phyloP scores from a whole-genome alignment of 1,284 basidiomycete genomes.

The Apiotrichum mycotoxinovorans region DNA sequence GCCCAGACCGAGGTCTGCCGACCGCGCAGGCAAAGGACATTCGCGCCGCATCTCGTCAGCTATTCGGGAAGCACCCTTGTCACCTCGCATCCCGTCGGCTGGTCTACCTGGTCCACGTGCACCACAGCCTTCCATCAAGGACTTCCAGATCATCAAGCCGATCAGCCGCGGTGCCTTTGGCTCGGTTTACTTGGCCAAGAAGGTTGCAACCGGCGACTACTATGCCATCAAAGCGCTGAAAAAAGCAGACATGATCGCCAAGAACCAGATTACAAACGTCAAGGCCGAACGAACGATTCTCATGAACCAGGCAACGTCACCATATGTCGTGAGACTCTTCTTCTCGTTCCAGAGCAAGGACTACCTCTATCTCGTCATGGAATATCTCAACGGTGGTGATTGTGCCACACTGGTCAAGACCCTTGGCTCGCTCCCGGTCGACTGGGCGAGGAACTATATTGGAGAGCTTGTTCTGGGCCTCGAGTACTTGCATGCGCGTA shows the following conservation, averaged over 20 bases:
- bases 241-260: conserved; percentile 99
- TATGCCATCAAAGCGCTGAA: conserved; percentile 99
- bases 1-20: not conserved
- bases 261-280: conserved; percentile 99
- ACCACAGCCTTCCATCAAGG: conserved; percentile 89
- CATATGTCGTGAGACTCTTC: conserved; percentile 97
- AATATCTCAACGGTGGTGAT: conserved; percentile 94
- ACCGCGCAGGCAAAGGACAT: not conserved
- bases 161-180: conserved; percentile 99
- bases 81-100: conserved; percentile 79
- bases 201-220: conserved; percentile 96
- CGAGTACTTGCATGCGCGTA: conserved; percentile 89
- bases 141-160: conserved; percentile 99
- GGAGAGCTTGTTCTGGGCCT: conserved; percentile 93
- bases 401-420: conserved; percentile 95
- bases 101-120: conserved; percentile 68
- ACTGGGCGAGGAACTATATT: conserved; percentile 94
- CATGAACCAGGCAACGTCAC: conserved; percentile 98
- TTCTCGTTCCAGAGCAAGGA: conserved; percentile 98
- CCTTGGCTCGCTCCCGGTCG: conserved; percentile 86
- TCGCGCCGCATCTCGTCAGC: conserved; percentile 12
- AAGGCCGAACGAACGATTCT: conserved; percentile 99
- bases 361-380: conserved; percentile 98
- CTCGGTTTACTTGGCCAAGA: conserved; percentile 96
- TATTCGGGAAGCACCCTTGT: conserved; percentile 60